These are phyloP conservation scores for Wickerhamiella kurtzmanii DNA, from an alignment of 805 yeast species.

Conservation along the genomic window DNA sequence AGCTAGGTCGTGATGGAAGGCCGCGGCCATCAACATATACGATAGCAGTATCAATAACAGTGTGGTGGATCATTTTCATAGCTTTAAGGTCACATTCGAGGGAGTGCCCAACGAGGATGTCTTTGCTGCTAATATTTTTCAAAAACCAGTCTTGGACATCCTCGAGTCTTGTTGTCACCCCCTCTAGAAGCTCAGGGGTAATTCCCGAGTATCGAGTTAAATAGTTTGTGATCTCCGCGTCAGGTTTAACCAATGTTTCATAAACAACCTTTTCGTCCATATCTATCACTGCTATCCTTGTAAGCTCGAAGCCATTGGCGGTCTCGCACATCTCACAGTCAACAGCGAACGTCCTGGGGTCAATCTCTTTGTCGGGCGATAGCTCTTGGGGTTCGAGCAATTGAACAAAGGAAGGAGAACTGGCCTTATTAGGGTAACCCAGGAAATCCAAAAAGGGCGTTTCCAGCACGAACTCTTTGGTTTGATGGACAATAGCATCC, in stretches of 20 bases:
- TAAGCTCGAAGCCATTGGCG: conserved; percentile 46
- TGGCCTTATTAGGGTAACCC: background rate
- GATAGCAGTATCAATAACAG: conserved; percentile 67
- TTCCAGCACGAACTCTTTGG: background rate
- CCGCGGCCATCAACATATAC: conserved; percentile 69
- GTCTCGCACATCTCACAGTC: conserved; percentile 92
- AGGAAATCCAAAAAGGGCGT: background rate
- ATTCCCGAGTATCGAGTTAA: conserved; percentile 79
- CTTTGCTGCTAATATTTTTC: conserved; percentile 37
- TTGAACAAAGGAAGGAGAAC: conserved; percentile 33
- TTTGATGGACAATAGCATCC: background rate
- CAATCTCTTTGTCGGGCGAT: background rate
- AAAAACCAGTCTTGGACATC: conserved; percentile 56
- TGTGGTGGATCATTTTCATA: conserved; percentile 56
- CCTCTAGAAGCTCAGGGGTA: conserved; percentile 49
- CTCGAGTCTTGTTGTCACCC: conserved; percentile 46
- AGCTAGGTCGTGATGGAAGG: conserved; percentile 64
- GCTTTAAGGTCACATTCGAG: conserved; percentile 69
- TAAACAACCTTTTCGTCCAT: conserved; percentile 42
- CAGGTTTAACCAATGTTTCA: conserved; percentile 71
- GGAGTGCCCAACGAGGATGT: conserved; percentile 79
- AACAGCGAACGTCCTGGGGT: conserved; percentile 38
- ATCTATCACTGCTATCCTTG: conserved; percentile 66
- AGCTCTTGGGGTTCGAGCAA: no score
- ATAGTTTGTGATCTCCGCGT: conserved; percentile 61